These are phyloP conservation scores for Trichophyton schoenleinii DNA, from an alignment of 2,329 filamentous ascomycete genomes.

Conservation along the genomic window DNA sequence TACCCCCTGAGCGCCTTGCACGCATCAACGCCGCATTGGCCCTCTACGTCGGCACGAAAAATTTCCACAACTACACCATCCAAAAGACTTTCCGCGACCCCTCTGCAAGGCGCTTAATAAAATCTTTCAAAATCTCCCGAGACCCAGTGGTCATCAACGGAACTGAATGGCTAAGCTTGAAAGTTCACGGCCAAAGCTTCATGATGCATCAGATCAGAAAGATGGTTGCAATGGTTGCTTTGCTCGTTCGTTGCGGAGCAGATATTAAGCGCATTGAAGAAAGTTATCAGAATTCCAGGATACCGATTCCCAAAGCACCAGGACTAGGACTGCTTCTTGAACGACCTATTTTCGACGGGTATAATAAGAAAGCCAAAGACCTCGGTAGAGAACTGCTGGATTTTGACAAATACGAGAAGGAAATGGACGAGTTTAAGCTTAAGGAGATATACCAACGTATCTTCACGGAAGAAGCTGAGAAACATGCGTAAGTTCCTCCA, in stretches of 20 bases:
- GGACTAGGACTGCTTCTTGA: conserved; percentile 79
- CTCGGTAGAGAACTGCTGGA: conserved; percentile 58
- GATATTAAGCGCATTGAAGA: conserved; percentile 57
- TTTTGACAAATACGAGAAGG: conserved; percentile 63
- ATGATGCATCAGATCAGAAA: conserved; percentile 99
- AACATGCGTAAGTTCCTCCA: conserved; percentile 58
- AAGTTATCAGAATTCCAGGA: conserved; percentile 58
- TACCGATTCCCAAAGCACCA: conserved; percentile 88
- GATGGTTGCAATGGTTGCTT: conserved; percentile 87
- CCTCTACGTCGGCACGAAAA: conserved; percentile 69
- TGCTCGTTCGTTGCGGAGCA: conserved; percentile 76
- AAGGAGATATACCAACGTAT: conserved; percentile 84
- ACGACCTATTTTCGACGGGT: conserved; percentile 77
- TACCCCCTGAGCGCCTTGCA: conserved; percentile 56
- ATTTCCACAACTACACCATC: conserved; percentile 97
- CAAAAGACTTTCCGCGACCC: conserved; percentile 71
- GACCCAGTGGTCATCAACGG: conserved; percentile 73
- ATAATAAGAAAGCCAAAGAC: conserved; percentile 62
- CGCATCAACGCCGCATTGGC: conserved; percentile 64
- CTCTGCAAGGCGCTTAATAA: conserved; percentile 80
- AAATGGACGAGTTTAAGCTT: conserved; percentile 83
- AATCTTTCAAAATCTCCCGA: conserved; percentile 69
- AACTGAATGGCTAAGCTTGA: conserved; percentile 89
- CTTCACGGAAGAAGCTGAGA: conserved; percentile 76
- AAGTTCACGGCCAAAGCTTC: conserved; percentile 95